phyloP scores from a whole-genome alignment of 192 early-diverging fungal genomes.

The Gaertneriomyces sp. region DNA sequence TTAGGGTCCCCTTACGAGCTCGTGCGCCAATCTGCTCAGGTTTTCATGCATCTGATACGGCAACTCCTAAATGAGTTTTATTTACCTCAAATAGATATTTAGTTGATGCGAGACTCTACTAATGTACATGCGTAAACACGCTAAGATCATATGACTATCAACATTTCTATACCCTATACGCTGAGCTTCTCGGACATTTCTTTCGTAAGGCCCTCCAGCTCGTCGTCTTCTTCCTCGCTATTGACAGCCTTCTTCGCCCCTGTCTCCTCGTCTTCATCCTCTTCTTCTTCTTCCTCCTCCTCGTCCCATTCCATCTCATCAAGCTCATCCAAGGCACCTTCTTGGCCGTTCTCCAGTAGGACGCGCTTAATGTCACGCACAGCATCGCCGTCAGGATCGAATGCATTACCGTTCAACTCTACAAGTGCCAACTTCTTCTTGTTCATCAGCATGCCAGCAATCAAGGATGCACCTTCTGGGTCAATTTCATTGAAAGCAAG shows the following conservation, averaged over 20 bases:
- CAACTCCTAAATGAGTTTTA: no score
- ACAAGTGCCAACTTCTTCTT: slow-evolving; percentile 62
- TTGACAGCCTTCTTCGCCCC: slow-evolving; percentile 26
- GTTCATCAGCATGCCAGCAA: slow-evolving; percentile 62
- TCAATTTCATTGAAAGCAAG: slow-evolving; percentile 92
- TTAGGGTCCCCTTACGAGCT: neutral
- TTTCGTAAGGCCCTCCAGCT: slow-evolving; percentile 1
- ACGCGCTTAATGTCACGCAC: slow-evolving; percentile 71
- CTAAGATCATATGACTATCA: no score
- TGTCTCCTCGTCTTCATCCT: slow-evolving; percentile 40
- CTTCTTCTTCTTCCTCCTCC: slow-evolving; percentile 52
- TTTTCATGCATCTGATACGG: no score
- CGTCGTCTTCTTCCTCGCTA: slow-evolving; percentile 41
- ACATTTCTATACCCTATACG: neutral
- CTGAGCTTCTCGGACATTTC: slow-evolving; percentile 16
- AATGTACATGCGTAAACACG: no score
- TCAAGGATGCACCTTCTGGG: slow-evolving; percentile 59
- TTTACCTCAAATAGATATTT: no score
- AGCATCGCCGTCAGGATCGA: slow-evolving; percentile 75
- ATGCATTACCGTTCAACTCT: slow-evolving; percentile 90
- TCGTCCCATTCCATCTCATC: slow-evolving; percentile 87
- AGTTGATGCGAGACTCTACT: no score
- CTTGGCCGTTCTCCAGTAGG: slow-evolving; percentile 62
- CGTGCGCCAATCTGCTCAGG: no score
- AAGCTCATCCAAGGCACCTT: slow-evolving; percentile 84